phyloP scores from a whole-genome alignment of 192 early-diverging fungal genomes.

The Backusella tuberculispora region DNA sequence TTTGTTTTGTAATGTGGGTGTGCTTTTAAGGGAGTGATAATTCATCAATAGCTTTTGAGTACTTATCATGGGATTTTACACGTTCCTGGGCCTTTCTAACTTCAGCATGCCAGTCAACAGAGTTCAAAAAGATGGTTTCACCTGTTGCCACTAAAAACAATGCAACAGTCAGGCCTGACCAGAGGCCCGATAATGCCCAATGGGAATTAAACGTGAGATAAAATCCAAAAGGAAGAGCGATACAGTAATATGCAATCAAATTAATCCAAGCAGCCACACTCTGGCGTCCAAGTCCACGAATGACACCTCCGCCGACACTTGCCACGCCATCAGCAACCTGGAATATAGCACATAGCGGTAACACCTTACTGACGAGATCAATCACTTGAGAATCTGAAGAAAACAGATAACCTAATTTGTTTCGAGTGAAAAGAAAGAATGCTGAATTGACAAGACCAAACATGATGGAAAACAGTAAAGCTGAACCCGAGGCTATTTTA shows the following conservation, averaged over 20 bases:
- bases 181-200: constrained; percentile 53
- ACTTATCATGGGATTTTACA: background rate
- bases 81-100: constrained; percentile 11
- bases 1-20: background rate
- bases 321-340: constrained; percentile 57
- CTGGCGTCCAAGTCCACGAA: constrained; percentile 59
- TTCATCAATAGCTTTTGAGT: background rate
- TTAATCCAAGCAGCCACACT: constrained; percentile 57
- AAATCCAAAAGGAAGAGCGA: constrained; percentile 62
- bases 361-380: constrained; percentile 62
- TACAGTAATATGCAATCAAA: constrained; percentile 55
- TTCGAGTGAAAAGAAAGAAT: constrained; percentile 52
- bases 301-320: constrained; percentile 53
- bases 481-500: constrained; percentile 52
- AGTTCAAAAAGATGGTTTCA: constrained; percentile 5
- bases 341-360: constrained; percentile 80
- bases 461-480: constrained; percentile 50
- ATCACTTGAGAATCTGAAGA: constrained; percentile 73
- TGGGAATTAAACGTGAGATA: constrained; percentile 50
- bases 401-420: constrained; percentile 65
- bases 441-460: constrained; percentile 55
- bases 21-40: background rate
- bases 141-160: constrained; percentile 23
- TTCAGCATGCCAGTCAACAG: constrained; percentile 21
- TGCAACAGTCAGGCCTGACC: constrained; percentile 52